A percentile compares a stretch with the other conserved stretches of the same genome.
These are phyloP conservation scores for Pseudovirgaria hyperparasitica DNA, from an alignment of 2,329 filamentous ascomycete genomes.

Conservation along the genomic window DNA sequence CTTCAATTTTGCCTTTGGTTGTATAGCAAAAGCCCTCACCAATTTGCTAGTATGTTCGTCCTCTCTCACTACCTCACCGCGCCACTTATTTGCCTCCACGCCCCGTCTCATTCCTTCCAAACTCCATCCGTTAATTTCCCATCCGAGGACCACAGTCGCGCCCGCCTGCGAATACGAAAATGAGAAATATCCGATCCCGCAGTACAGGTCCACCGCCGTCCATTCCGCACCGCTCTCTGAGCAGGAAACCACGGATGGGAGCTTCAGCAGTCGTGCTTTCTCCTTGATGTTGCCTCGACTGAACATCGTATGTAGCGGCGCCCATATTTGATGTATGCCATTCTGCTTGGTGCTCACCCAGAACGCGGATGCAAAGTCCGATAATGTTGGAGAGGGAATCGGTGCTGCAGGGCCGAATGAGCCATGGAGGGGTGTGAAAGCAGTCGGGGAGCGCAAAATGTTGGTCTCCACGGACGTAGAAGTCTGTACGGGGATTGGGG, in stretches of 20 bases:
- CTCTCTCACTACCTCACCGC: conserved; percentile 3
- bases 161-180: conserved; percentile 70
- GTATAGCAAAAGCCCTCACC: conserved; percentile 3
- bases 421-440: conserved; percentile 58
- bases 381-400: conserved; percentile 10
- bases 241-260: conserved; percentile 20
- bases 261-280: conserved; percentile 59
- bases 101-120: conserved; percentile 32
- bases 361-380: conserved; percentile 54
- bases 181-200: conserved; percentile 87
- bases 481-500: conserved; percentile 35
- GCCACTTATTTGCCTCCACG: conserved; percentile 28
- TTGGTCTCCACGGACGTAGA: conserved; percentile 34
- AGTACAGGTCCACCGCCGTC: conserved; percentile 63
- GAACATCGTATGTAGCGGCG: conserved; percentile 88
- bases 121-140: conserved; percentile 64
- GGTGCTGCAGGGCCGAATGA: conserved; percentile 50
- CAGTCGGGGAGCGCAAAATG: conserved; percentile 57
- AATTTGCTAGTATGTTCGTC: conserved; percentile 3
- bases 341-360: conserved; percentile 69
- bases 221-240: conserved; percentile 19
- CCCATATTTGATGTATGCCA: conserved; percentile 73
- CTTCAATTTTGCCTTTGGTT: conserved; percentile 3
- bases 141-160: conserved; percentile 59
- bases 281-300: conserved; percentile 81